Conservation (phyloP, 1,139 yeast genomes). For the Wickerhamomyces sp. region DNA sequence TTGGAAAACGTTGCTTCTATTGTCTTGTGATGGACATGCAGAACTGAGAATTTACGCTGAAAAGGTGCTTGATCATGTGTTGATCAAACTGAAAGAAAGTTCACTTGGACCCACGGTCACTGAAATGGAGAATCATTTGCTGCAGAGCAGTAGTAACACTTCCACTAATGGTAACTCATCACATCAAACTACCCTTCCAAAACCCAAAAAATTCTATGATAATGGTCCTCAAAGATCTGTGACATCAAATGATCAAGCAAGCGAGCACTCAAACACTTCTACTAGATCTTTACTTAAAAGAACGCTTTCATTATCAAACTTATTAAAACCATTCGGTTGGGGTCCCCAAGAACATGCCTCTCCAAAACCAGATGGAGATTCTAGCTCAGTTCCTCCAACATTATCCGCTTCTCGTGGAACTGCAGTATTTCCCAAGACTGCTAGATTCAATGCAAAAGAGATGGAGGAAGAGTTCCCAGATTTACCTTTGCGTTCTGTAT, state of each 20-base stretch:
- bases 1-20: conserved; percentile 79
- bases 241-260: conserved; percentile 4
- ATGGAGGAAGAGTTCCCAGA: conserved; percentile 32
- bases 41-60: conserved; percentile 77
- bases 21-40: conserved; percentile 84
- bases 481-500: conserved; percentile 67
- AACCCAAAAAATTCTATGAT: conserved; percentile 22
- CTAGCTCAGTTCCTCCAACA: conserved; percentile 8
- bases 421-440: conserved; percentile 34
- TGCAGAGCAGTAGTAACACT: conserved; percentile 37
- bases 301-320: conserved; percentile 21
- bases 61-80: conserved; percentile 68
- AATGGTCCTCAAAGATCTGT: conserved; percentile 10
- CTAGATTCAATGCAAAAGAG: conserved; percentile 34
- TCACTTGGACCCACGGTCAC: conserved; percentile 55
- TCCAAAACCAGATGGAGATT: not conserved
- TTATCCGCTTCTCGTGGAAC: conserved; percentile 42
- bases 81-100: conserved; percentile 60
- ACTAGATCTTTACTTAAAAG: conserved; percentile 18
- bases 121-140: conserved; percentile 60
- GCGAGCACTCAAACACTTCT: conserved; percentile 1
- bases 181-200: conserved; percentile 16
- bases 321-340: conserved; percentile 21
- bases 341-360: conserved; percentile 6
- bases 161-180: conserved; percentile 22